phyloP scores from a whole-genome alignment of 495 filamentous ascomycete species.

The Penicillium canescens region DNA sequence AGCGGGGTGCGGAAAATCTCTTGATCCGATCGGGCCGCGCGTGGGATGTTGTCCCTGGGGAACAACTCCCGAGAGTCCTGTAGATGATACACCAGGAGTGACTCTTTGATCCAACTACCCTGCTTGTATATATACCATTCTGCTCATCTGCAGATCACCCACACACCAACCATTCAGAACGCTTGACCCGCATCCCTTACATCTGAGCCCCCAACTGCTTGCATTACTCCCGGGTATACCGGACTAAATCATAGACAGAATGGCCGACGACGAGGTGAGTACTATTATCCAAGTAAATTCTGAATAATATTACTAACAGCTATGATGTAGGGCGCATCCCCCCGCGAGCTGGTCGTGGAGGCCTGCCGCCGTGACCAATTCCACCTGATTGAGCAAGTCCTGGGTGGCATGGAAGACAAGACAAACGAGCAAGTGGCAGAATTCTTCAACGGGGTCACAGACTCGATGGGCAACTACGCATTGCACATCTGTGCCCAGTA shows the following conservation, averaged over 20 bases:
- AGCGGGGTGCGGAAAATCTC: slow-evolving; percentile 14
- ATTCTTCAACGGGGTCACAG: slow-evolving; percentile 80
- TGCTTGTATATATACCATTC: slow-evolving; percentile 21
- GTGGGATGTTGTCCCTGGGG: slow-evolving; percentile 29
- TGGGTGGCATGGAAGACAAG: slow-evolving; percentile 40
- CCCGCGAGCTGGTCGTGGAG: slow-evolving; percentile 84
- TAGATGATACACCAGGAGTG: slow-evolving; percentile 3
- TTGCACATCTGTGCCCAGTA: slow-evolving; percentile 85
- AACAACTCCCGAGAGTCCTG: slow-evolving; percentile 5
- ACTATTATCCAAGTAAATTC: slow-evolving; percentile 2
- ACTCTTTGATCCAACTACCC: slow-evolving; percentile 3
- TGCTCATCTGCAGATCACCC: too few relatives aligned
- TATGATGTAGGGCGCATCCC: slow-evolving; percentile 74
- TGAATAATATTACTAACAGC: slow-evolving; percentile 4
- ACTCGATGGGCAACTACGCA: slow-evolving; percentile 81
- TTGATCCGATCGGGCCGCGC: slow-evolving; percentile 12
- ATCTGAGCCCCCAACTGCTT: not conserved
- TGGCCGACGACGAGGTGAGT: slow-evolving; percentile 47
- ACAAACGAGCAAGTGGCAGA: slow-evolving; percentile 59
- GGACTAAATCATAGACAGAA: slow-evolving; percentile 20
- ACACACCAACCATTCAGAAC: not conserved
- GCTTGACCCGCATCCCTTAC: not conserved
- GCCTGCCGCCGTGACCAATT: slow-evolving; percentile 91
- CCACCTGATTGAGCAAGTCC: slow-evolving; percentile 68
- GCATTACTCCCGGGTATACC: not conserved